Evolutionary conservation across 768 basidiomycete genomes (phyloP), one percentile per base, ranked within the genome.

Genomic region (Tylopilus subfusipes): DNA sequence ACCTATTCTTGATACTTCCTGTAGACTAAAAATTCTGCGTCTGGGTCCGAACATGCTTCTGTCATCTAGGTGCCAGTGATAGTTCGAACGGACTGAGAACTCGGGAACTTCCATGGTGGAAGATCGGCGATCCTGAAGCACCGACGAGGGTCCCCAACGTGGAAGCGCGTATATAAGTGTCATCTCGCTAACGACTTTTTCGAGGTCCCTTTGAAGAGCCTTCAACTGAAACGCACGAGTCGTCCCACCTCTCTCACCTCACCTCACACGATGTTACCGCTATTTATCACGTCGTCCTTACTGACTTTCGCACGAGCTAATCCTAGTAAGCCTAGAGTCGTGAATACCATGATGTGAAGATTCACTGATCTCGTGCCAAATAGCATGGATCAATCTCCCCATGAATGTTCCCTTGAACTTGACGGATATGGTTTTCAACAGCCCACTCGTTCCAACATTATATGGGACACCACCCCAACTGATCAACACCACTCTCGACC

Each of bases 311-410:
- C 40, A 7, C 16, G 10, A 3, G 50, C 50, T 31, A 22, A 50
- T 42, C 50, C 40, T 3, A 33, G 50, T 50, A 33, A 39, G 36
- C 9, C 10, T 5, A 22, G 39, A 22, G n/a, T n/a, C n/a, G n/a
- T n/a, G n/a, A n/a, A 5, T 13, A 14, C 21, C 2, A 22, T 16
- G 42, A 18, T 16, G 19, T 3, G 29, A 29, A 7, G 16, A 5
- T 21, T 30, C 27, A 22, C 16, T 50, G 29, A 50, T 24, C 21
- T 24, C 10, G 48, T 38, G 16, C n/a, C 12, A 7, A 40, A 56
- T 33, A 61, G 58, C 60, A 42, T 61, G 60, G 58, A 49, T 61
- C n/a, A 57, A 38, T 29, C 58, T 61, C 25, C 60, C 60, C 2
- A 42, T 61, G 22, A 61, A 27, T 19, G 60, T 61, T 19, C 58